phyloP scores from a whole-genome alignment of 176 grass and related monocot species.

The Secale cereale region DNA sequence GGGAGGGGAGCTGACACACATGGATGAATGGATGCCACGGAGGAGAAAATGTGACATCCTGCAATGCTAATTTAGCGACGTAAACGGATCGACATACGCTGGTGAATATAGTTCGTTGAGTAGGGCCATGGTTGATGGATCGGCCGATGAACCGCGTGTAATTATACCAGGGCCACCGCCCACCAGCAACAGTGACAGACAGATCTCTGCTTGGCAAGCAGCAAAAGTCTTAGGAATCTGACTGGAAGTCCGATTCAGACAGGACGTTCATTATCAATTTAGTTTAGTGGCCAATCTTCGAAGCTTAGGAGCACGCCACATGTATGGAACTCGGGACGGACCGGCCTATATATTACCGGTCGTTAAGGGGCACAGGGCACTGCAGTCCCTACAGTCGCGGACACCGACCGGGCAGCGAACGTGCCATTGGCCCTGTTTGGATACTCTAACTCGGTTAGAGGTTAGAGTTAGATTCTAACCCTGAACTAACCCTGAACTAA shows the following conservation, averaged over 20 bases:
- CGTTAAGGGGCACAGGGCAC: not conserved
- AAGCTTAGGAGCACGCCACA: not conserved
- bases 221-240: constrained; percentile 6
- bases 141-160: not conserved
- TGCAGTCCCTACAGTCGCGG: not conserved
- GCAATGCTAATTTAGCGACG: not conserved
- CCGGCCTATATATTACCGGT: not conserved
- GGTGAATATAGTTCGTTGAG: not conserved
- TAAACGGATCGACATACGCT: not conserved
- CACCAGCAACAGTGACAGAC: not conserved
- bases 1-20: not conserved
- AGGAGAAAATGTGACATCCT: not conserved
- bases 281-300: not conserved
- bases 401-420: constrained; percentile 34
- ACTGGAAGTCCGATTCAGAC: not conserved
- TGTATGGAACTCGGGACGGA: not conserved
- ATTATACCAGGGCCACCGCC: not conserved
- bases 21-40: not conserved
- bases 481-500: too few relatives aligned
- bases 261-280: not conserved
- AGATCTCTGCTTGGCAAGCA: not conserved
- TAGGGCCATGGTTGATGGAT: not conserved
- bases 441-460: too few relatives aligned
- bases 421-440: too few relatives aligned
- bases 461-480: too few relatives aligned